Base-by-base conservation (phyloP, 2,329 filamentous ascomycete genomes). In the Stachybotrys chartarum region DNA sequence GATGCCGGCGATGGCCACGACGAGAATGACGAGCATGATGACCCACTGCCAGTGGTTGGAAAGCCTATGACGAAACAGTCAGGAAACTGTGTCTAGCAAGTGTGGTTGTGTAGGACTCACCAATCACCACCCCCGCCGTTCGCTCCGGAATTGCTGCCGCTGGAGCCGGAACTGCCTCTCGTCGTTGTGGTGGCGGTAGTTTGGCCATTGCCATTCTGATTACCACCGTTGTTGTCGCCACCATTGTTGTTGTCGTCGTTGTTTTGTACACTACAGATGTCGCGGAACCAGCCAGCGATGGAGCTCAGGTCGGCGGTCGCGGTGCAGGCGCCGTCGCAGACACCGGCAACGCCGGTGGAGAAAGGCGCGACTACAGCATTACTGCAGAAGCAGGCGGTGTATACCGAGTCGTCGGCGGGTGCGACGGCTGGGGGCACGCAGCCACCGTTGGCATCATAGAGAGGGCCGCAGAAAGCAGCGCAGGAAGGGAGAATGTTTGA, bases 1-100 rank as follows among this genome's bases (percentile, higher is more conserved):
- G 64, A 90, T 81, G 56, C 77, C 76, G 14, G 79, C 73, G 58
- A 95, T 88, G 54, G 77, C 86, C 57, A 93, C 75, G 48, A 86
- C 79, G 31, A 95, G 78, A 58, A 93, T 75, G 60, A 91, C 85
- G 54, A 94, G 78, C 79, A 94, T 90, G 59, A 93, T 78, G 50
- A 95, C 82, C 90, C 90, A 96, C 74, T 85, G 80, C 76, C 83
- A 90, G 70, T 93, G 89, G 31, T 75, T 78, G 7, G 80, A 78
- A 52, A 89, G 72, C 87, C 88, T 90, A 58, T 24, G 24, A 24
- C 4, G 24, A 42, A 42, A 42, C 35, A 2, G 35, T 42, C 35
- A 14, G 6, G 31, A 10, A 48, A 60, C 48, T 63, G 57, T 5
- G 16, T 12, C 17, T 24, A 3, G 4, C 24, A 24, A 42, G 11